Evolutionary conservation across 495 filamentous ascomycete genomes (phyloP), one percentile per base, ranked within the genome.

Genomic region (Aspergillus leporis): DNA sequence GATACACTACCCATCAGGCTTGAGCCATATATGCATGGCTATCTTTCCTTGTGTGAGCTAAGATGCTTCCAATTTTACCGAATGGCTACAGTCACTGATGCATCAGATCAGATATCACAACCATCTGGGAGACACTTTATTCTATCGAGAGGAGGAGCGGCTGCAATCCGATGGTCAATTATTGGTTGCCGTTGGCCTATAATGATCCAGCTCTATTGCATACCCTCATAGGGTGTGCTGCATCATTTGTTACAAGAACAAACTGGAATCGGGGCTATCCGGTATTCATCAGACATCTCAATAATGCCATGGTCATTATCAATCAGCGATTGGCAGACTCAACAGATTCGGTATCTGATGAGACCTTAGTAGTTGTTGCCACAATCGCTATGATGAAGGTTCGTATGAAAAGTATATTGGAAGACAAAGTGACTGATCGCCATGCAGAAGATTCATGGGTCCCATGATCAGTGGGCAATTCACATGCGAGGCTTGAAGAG

Each of bases 21-120:
- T n/a, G 52, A 54, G 36, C 52, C 52, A 5, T 54, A 54, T 18
- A 54, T 54, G 52, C 38, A 54, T n/a, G 52, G 43, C 23, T 21
- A 28, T 4, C 18, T 54, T 4, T 21, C 23, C 4, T 54, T 25
- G 21, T 54, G 52, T 54, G 6, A 28, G 25, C 6, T 28, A 28
- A 28, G 6, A 45, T 14, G 52, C 18, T 14, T 31, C 3, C 6
- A 47, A 8, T 47, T 7, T 10, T 5, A 21, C 43, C 2, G 2
- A 3, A 18, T 1, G n/a, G 10, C 23, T n/a, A 16, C 21, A 1
- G 21, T 0, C 7, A 25, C 21, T 48, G 14, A 53, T 18, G 6
- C 7, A 4, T 13, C 18, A 10, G 7, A 6, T 1, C 31, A 54
- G 52, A 54, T 18, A 54, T n/a, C 19, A 43, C 34, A 1, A 28